Evolutionary conservation across 306 rosid genomes (phyloP).

Genomic region (Mimosa bimucronata): DNA sequence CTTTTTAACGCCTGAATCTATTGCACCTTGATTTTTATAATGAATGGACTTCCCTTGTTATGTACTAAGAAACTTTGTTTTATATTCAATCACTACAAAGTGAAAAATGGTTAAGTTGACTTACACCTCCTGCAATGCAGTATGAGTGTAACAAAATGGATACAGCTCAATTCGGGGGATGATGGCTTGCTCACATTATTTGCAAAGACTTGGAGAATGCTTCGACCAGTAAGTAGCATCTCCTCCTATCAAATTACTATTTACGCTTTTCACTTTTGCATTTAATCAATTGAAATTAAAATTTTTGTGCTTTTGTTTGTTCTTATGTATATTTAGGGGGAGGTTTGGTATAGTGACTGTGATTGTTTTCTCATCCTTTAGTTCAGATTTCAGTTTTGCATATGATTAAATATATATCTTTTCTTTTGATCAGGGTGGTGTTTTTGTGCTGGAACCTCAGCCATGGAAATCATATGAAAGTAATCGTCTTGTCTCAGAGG

Average conservation of each 20-base stretch:
- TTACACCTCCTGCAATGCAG: conserved; percentile 54
- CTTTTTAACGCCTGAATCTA: not conserved
- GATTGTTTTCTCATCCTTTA: not conserved
- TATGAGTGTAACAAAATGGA: conserved; percentile 94
- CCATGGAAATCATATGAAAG: conserved; percentile 89
- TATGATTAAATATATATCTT: not conserved
- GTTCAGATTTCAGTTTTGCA: not conserved
- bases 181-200: conserved; percentile 81
- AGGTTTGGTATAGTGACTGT: not conserved
- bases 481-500: conserved; percentile 51
- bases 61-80: not conserved
- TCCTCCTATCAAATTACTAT: not conserved
- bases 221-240: conserved; percentile 63
- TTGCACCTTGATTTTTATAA: conserved; percentile 15
- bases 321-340: not conserved
- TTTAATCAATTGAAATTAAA: conserved; percentile 9
- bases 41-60: conserved; percentile 2
- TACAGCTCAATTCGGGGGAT: conserved; percentile 98
- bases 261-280: conserved; percentile 7
- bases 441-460: conserved; percentile 93
- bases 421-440: conserved; percentile 75
- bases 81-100: conserved; percentile 17
- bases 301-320: not conserved
- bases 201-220: conserved; percentile 81
- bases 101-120: conserved; percentile 21